These are phyloP conservation scores for Nitzschia putrida DNA, from an alignment of 108 stramenopile genomes.

Conservation along the genomic window DNA sequence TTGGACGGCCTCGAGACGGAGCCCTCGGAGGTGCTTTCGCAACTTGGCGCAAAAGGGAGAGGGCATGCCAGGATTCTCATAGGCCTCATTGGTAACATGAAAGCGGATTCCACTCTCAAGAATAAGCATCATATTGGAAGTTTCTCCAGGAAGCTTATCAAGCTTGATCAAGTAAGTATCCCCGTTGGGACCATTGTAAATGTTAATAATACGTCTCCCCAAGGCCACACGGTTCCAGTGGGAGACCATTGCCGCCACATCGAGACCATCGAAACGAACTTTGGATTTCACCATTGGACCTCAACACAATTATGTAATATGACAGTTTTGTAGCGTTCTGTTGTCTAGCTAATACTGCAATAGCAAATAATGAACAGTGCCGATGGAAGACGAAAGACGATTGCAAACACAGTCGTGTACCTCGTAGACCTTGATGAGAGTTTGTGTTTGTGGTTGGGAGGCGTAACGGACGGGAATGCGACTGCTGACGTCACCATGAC, in stretches of 20 bases:
- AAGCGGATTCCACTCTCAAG: conserved; percentile 96
- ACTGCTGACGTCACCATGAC: no score
- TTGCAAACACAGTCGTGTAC: no score
- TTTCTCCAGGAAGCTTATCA: conserved; percentile 46
- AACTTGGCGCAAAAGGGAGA: conserved; percentile 93
- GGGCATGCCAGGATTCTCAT: conserved; percentile 61
- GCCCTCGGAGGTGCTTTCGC: conserved; percentile 92
- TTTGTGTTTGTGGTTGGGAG: no score
- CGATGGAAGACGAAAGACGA: no score
- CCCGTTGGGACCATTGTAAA: conserved; percentile 79
- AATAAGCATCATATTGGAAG: conserved; percentile 60
- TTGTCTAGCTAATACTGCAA: no score
- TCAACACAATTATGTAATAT: no score
- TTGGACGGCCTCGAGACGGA: conserved; percentile 85
- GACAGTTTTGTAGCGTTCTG: no score
- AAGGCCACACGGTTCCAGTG: conserved; percentile 67
- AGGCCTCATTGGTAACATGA: conserved; percentile 72
- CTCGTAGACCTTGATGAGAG: no score
- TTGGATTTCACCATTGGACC: conserved; percentile 41
- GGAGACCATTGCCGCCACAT: conserved; percentile 81
- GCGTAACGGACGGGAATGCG: no score
- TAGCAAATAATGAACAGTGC: no score
- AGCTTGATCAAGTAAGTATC: conserved; percentile 77
- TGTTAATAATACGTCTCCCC: conserved; percentile 80
- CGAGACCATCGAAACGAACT: conserved; percentile 85